phyloP scores from a whole-genome alignment of 192 early-diverging fungal species.

The Rhizoclosmatium sp. region DNA sequence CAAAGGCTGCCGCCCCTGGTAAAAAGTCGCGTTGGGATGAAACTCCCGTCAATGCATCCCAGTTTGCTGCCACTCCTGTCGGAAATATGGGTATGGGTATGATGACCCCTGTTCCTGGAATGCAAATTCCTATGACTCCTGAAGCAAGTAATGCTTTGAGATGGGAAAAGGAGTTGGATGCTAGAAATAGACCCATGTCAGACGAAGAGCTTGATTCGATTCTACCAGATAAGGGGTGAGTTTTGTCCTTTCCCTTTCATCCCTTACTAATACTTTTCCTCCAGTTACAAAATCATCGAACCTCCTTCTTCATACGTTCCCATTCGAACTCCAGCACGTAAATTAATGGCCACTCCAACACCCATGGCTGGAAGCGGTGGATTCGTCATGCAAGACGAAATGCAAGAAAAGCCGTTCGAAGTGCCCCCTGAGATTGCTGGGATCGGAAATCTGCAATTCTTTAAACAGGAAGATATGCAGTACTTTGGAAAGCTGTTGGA shows the following conservation, averaged over 20 bases:
- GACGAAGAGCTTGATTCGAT: slow-evolving; percentile 97
- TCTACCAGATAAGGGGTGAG: slow-evolving; percentile 82
- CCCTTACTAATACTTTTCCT: neutral
- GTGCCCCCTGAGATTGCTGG: slow-evolving; percentile 89
- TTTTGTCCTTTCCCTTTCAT: neutral
- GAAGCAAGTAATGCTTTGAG: slow-evolving; percentile 76
- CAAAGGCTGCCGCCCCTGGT: slow-evolving; percentile 55
- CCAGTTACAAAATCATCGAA: slow-evolving; percentile 84
- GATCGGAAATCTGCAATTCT: slow-evolving; percentile 82
- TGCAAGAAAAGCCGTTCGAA: slow-evolving; percentile 55
- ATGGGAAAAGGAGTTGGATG: slow-evolving; percentile 83
- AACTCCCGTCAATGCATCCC: slow-evolving; percentile 76
- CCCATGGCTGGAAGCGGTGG: slow-evolving; percentile 77
- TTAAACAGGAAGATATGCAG: slow-evolving; percentile 98
- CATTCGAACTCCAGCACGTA: slow-evolving; percentile 95
- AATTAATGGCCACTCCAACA: slow-evolving; percentile 93
- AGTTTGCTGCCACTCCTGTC: slow-evolving; percentile 81
- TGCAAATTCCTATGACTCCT: slow-evolving; percentile 81
- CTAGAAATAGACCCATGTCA: slow-evolving; percentile 83
- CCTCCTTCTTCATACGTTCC: slow-evolving; percentile 88
- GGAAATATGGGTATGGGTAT: slow-evolving; percentile 70
- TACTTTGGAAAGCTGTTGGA: slow-evolving; percentile 93
- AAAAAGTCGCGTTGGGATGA: slow-evolving; percentile 97
- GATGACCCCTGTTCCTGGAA: slow-evolving; percentile 77
- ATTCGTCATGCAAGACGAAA: slow-evolving; percentile 89